Evolutionary conservation across 1,139 yeast genomes (phyloP), one percentile per base, ranked within the genome.

Genomic region (Hyphopichia pseudoburtonii): DNA sequence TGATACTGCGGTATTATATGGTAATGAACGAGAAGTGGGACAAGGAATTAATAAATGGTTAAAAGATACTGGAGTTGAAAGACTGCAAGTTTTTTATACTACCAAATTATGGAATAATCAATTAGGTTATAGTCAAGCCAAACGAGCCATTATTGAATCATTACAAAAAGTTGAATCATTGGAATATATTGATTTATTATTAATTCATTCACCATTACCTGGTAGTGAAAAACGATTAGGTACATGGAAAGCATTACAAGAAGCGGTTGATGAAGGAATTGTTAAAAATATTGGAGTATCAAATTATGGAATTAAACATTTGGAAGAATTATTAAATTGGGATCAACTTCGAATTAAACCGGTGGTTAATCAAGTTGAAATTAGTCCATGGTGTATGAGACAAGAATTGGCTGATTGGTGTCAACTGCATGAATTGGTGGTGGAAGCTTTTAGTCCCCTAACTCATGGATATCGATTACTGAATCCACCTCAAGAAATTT

Each of bases 301-400:
- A 1, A 83, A 82, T 52, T 83, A 76, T 52, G 88, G 88, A 17
- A 55, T 56, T n/a, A 67, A 69, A 22, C 89, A 83, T 51, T 51
- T 84, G 12, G 64, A 78, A 43, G 85, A 83, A 56, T 62, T 83
- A 24, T 54, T 79, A 21, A 47, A 52, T 9, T 80, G 84, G 81
- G 60, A 68, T 0, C 74, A 66, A 1, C 60, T 81, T 40, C 73
- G 63, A 45, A 54, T 71, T 40, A 67, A 65, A 41, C 92, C 90
- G 0, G 82, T 53, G 9, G 76, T 79, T 9, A 78, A 82, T 50
- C 85, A 81, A 54, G 74, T 84, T 43, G 90, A 84, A 57, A 74
- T 84, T 14, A 80, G 86, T 44, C 92, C 90, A 1, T 84, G 89
- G 88, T 67, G 82, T 39, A 82, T 80, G 86, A 68, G 88, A 48